phyloP scores from a whole-genome alignment of 495 filamentous ascomycete genomes.

The Tetracladium setigerum region DNA sequence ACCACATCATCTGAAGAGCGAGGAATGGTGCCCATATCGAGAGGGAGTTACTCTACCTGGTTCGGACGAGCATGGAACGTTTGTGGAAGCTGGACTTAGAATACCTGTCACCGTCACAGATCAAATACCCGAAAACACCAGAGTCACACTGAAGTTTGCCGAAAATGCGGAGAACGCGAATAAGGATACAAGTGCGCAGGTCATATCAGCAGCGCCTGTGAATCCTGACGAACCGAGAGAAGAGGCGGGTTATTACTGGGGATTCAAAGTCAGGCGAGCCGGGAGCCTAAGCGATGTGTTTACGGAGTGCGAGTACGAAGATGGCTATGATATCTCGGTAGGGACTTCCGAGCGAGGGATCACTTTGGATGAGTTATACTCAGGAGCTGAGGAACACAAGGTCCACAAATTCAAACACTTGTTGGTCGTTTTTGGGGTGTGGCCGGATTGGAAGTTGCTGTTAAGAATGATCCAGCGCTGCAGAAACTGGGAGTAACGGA shows the following conservation, averaged over 20 bases:
- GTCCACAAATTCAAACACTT: constrained; percentile 53
- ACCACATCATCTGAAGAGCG: constrained; percentile 58
- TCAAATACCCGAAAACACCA: constrained; percentile 47
- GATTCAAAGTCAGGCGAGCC: constrained; percentile 55
- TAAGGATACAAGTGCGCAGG: constrained; percentile 4
- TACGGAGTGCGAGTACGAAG: constrained; percentile 53
- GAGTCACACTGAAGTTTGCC: constrained; percentile 59
- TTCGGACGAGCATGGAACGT: constrained; percentile 27
- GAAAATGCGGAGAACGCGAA: constrained; percentile 17
- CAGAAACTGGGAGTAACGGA: constrained; percentile 44
- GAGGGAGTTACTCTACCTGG: constrained; percentile 51
- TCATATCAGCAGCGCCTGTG: constrained; percentile 41
- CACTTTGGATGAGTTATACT: constrained; percentile 32
- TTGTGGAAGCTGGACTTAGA: constrained; percentile 53
- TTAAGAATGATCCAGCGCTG: constrained; percentile 55
- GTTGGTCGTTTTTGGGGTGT: constrained; percentile 69
- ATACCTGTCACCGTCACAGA: constrained; percentile 43
- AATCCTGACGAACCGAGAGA: constrained; percentile 53
- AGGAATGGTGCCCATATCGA: constrained; percentile 56
- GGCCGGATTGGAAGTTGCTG: constrained; percentile 60
- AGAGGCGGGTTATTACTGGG: constrained; percentile 71
- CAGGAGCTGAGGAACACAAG: constrained; percentile 33
- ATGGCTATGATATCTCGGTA: constrained; percentile 60
- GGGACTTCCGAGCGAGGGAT: constrained; percentile 68
- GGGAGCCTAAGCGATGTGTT: constrained; percentile 55